Evolutionary conservation across 1,284 basidiomycete genomes (phyloP), one percentile per base, ranked within the genome.

Genomic region (Omphalotus olearius): DNA sequence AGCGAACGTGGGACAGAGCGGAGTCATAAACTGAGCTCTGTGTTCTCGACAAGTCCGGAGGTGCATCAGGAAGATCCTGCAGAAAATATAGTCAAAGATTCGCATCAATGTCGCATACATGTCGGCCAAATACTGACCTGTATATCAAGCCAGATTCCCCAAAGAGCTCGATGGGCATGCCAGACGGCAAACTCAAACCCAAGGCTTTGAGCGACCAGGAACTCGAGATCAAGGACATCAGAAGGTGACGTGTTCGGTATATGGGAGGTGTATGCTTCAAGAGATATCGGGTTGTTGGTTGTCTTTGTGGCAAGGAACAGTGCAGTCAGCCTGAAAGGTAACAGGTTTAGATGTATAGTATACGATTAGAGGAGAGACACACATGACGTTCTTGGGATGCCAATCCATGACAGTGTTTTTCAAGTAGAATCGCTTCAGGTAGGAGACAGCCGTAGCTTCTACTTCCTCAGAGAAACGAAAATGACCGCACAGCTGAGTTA

Each of bases 341-440:
- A n/a, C 35, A 37, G 46, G 23, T 35, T 41, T 6, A 13, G 6
- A 45, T 13, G 28, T 28, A 38, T 38, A 11, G 9, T 36, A 13
- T n/a, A 11, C 36, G 28, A 10, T 5, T 9, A 33, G 41, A 23
- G 36, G 30, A 47, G n/a, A 23, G 6, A 69, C 88, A 48, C 65
- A 97, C 96, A 99, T 98, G 63, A 99, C 92, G 61, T 91, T 91
- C 70, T 97, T 97, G 0, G 96, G 97, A 70, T 99, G 97, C 84
- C 93, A 98, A 65, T 99, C 95, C 94, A 99, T 98, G 49, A 94
- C 93, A 1, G 94, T 98, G 64, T 99, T 99, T 69, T 91, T 89
- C 50, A 99, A 78, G 66, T 99, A 99, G 71, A 99, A 99, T 4
- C 97, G 80, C 66, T 99, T 99, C 58, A 99, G 75, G 66, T 95